Evolutionary conservation across 2,329 filamentous ascomycete species (phyloP), one percentile per base, ranked within the genome.

Genomic region (Fusarium sp.): DNA sequence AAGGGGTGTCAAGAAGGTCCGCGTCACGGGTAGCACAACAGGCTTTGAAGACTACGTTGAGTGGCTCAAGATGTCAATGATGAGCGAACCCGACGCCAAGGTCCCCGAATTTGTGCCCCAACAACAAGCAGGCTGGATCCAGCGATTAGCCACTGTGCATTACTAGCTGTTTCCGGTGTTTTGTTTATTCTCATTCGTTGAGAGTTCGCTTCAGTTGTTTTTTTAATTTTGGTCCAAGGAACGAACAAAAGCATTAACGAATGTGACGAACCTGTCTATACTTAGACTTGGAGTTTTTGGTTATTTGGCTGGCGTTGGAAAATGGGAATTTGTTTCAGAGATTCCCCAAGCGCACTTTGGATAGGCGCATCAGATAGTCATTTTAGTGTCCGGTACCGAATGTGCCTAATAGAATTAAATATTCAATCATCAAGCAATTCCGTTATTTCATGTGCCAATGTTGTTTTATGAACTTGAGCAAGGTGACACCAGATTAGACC

Each of bases 11-110:
- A 72, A 76, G 46, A 62, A 67, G 14, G 80, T 80, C 8, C 65
- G 60, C 8, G 73, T 85, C 43, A 60, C 62, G 1, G 82, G 82
- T 17, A 80, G 80, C 73, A 76, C 76, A 13, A 77, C 73, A 4
- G 82, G 81, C 38, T 82, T 83, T 45, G 79, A 81, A 58, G 76
- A 76, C n/a, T 84, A 85, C 57, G 73, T 81, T 6, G 57, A 55
- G 10, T 84, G 83, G 82, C 74, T 85, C 24, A 75, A 76, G 67
- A 49, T 49, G 5, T 67, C 74, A 49, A 83, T 84, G 80, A 78
- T 67, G 74, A 73, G 69, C 54, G 62, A 66, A 21, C 61, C 70
- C 17, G 76, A 67, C 15, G 60, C 51, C 9, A 45, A 72, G 17
- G 61, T 73, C 8, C 62, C 62, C 11, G 70, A 70, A 5, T 76